These are phyloP conservation scores for Phaffomyces antillensis DNA, from an alignment of 805 yeast genomes.

Conservation along the genomic window DNA sequence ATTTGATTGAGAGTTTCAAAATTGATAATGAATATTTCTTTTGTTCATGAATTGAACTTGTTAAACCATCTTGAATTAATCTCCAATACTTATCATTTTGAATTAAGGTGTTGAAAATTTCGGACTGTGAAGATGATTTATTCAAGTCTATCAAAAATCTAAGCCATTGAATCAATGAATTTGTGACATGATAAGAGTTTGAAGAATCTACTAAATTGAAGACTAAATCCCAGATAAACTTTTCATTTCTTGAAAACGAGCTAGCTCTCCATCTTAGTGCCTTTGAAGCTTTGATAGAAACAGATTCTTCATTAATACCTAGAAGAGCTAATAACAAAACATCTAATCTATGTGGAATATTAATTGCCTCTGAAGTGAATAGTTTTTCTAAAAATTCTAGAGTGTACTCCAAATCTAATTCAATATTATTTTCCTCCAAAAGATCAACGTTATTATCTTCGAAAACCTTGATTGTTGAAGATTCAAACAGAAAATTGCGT, in stretches of 20 bases:
- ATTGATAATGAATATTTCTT: conserved; percentile 64
- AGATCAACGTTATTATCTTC: neutral
- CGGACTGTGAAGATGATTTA: conserved; percentile 2
- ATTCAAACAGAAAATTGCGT: conserved; percentile 1
- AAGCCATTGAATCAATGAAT: conserved; percentile 49
- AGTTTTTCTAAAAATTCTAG: neutral
- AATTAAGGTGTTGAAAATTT: conserved; percentile 1
- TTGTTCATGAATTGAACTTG: conserved; percentile 52
- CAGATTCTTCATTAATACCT: conserved; percentile 30
- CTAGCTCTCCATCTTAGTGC: conserved; percentile 47
- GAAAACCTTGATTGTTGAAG: neutral
- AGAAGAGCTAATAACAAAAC: conserved; percentile 28
- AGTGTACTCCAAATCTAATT: neutral
- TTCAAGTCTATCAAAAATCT: conserved; percentile 35
- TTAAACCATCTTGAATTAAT: conserved; percentile 47
- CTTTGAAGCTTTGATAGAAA: conserved; percentile 32
- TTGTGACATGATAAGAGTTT: conserved; percentile 27
- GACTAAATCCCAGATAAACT: conserved; percentile 40
- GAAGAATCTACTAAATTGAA: conserved; percentile 28
- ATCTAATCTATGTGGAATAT: conserved; percentile 17
- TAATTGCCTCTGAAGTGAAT: conserved; percentile 4
- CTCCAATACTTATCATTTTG: conserved; percentile 44
- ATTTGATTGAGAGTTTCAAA: conserved; percentile 51
- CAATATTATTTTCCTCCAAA: neutral
- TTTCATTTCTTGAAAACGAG: conserved; percentile 12